Evolutionary conservation across 225 moss, liverwort and hornwort genomes (phyloP).

Genomic region (Bryum argenteum): DNA sequence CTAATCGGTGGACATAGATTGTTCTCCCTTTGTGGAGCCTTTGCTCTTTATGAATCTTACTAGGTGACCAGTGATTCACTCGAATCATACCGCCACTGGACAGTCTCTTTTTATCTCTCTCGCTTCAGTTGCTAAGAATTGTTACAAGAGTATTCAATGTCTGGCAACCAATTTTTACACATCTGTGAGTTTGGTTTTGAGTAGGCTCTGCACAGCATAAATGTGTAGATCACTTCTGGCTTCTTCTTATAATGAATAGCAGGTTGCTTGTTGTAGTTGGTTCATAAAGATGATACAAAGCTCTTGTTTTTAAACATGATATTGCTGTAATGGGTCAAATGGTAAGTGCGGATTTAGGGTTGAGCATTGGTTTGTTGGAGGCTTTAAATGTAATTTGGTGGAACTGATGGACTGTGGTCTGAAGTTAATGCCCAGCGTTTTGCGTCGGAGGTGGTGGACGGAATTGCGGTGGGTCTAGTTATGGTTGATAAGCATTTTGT

Average conservation of each 20-base stretch:
- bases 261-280: neutral
- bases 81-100: constrained; percentile 22
- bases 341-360: neutral
- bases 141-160: constrained; percentile 1
- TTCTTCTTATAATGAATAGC: constrained; percentile 1
- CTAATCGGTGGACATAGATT: constrained; percentile 75
- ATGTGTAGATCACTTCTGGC: neutral
- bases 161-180: neutral
- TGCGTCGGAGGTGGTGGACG: neutral
- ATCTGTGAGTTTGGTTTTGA: constrained; percentile 5
- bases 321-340: neutral
- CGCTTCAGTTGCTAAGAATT: constrained; percentile 1
- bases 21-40: constrained; percentile 32
- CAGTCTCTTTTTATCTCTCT: neutral
- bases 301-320: neutral
- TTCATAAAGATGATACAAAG: neutral
- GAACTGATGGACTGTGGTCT: neutral
- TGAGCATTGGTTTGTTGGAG: neutral
- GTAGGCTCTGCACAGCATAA: constrained; percentile 1
- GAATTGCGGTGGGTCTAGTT: neutral
- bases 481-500: no score
- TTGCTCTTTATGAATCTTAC: constrained; percentile 32
- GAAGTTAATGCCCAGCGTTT: neutral
- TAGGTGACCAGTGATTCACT: constrained; percentile 19
- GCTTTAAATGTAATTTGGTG: neutral